Conservation (phyloP, 2,329 filamentous ascomycete species). For the Cladosporium halotolerans region DNA sequence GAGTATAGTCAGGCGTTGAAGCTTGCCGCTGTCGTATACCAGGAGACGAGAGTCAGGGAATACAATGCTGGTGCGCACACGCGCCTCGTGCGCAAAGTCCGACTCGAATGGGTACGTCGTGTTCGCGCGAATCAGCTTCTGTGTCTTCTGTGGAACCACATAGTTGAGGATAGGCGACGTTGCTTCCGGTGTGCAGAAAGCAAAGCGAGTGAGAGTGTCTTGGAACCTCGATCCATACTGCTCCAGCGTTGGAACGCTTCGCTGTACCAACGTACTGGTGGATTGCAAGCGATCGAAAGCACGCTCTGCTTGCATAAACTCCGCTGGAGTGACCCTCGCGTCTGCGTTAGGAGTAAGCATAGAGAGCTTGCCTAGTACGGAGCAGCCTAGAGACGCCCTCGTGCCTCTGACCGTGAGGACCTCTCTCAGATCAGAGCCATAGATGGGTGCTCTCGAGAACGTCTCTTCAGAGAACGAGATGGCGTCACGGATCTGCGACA, state of each 20-base stretch:
- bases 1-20: constrained; percentile 81
- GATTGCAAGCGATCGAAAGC: constrained; percentile 21
- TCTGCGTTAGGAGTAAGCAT: constrained; percentile 9
- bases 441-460: constrained; percentile 19
- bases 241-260: constrained; percentile 55
- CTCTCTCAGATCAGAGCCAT: constrained; percentile 27
- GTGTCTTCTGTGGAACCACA: constrained; percentile 19
- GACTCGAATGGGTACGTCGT: constrained; percentile 36
- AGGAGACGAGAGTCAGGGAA: constrained; percentile 95
- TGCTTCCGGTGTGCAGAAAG: constrained; percentile 84
- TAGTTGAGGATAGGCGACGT: constrained; percentile 51
- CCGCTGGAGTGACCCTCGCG: not conserved
- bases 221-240: constrained; percentile 68
- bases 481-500: constrained; percentile 24
- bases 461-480: constrained; percentile 22
- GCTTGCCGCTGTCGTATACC: constrained; percentile 95
- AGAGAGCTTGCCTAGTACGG: constrained; percentile 9
- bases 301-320: constrained; percentile 17
- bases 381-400: constrained; percentile 2
- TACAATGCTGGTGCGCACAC: constrained; percentile 87
- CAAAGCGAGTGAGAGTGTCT: constrained; percentile 75
- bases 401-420: constrained; percentile 19
- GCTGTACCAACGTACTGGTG: constrained; percentile 20
- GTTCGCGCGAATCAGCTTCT: constrained; percentile 22
- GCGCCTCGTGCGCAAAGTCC: constrained; percentile 91